Evolutionary conservation across 2,329 filamentous ascomycete species (phyloP), one percentile per base, ranked within the genome.

Genomic region (Penicillium sp.): DNA sequence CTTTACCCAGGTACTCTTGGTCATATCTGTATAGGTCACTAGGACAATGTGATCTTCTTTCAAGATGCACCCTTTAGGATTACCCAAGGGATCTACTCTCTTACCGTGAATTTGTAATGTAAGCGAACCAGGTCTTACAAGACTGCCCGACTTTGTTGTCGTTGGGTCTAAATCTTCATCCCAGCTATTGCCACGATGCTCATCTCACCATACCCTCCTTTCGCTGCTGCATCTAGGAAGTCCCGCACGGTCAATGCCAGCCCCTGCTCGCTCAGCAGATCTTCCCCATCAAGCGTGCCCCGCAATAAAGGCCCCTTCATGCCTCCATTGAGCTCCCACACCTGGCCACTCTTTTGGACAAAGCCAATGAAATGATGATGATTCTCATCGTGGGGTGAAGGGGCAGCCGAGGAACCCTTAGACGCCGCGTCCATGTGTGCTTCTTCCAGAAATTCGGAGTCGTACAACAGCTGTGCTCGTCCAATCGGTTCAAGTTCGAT

Each of bases 401-500:
- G 64, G 0, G 60, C 54, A 26, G 45, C 48, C 5, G 64, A 64
- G 6, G 50, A 57, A 1, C 64, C 64, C 16, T 46, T 24, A 1
- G 53, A 56, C 21, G 64, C 64, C 5, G 64, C 65, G 26, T 64
- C 57, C 63, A 67, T 67, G 50, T 69, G 65, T 5, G 68, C 68
- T 13, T 63, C 44, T 51, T 71, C 68, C 3, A 71, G 41, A 19
- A 68, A 64, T 8, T 44, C 16, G 0, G 60, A 66, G 8, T 84
- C 73, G 57, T 84, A 82, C 5, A 86, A 72, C 22, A 84, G 72
- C 49, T 77, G 69, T 0, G 83, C 82, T n/a, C 83, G 75, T 31
- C 78, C 73, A 6, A 60, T 60, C 8, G 79, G 77, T 6, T 67
- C 65, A 31, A 84, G 75, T 0, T 76, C 77, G 10, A 81, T 64